These are phyloP conservation scores for Pleurostoma richardsiae DNA, from an alignment of 2,329 filamentous ascomycete genomes.

Conservation along the genomic window DNA sequence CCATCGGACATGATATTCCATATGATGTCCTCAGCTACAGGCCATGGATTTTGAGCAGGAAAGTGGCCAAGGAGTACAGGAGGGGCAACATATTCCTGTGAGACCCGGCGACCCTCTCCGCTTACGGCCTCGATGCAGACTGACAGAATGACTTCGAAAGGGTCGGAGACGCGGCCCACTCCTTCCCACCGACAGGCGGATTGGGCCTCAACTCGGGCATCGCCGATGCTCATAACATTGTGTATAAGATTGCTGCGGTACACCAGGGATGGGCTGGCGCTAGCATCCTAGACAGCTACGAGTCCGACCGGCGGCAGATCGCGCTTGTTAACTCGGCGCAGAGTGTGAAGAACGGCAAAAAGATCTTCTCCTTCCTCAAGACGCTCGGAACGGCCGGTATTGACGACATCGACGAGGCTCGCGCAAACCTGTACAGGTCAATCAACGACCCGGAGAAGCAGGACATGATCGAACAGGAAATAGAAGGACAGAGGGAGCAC, in stretches of 20 bases:
- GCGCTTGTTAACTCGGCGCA: conserved; percentile 32
- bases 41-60: conserved; percentile 34
- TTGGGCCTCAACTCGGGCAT: conserved; percentile 24
- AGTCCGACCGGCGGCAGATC: conserved; percentile 28
- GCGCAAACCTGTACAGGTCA: conserved; percentile 20
- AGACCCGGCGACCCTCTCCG: conserved; percentile 3
- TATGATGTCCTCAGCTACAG: conserved; percentile 32
- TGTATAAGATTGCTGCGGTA: conserved; percentile 29
- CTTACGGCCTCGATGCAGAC: background rate
- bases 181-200: conserved; percentile 25
- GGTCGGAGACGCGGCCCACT: conserved; percentile 25
- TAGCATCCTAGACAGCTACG: conserved; percentile 27
- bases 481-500: conserved; percentile 32
- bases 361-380: conserved; percentile 34
- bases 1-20: conserved; percentile 22
- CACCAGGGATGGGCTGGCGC: conserved; percentile 21
- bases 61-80: conserved; percentile 30
- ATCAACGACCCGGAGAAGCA: conserved; percentile 22
- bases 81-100: conserved; percentile 29
- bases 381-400: conserved; percentile 26
- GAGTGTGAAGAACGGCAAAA: conserved; percentile 35
- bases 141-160: conserved; percentile 2
- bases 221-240: conserved; percentile 24
- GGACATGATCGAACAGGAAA: conserved; percentile 20
- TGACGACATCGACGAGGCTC: conserved; percentile 18